Conservation (phyloP, 2,329 filamentous ascomycete genomes). For the Trichoderma sp. region DNA sequence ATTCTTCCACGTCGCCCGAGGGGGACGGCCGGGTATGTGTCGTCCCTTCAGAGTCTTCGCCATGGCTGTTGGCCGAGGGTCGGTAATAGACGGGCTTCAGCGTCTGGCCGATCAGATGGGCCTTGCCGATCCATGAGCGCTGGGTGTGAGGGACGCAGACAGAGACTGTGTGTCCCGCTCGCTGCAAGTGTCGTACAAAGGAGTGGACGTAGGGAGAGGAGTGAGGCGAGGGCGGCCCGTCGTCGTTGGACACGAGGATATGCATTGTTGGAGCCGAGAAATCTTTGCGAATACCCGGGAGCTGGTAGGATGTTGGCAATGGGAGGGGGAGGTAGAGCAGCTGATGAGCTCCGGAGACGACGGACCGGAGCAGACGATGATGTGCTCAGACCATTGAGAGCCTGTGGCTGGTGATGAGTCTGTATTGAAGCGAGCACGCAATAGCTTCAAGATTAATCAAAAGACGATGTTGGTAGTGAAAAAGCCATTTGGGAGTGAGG, state of each 20-base stretch:
- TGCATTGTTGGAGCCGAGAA: conserved; percentile 45
- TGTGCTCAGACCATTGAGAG: neutral
- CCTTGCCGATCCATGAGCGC: conserved; percentile 97
- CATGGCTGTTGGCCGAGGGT: conserved; percentile 44
- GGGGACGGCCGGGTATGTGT: conserved; percentile 59
- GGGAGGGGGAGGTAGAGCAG: neutral
- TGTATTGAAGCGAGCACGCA: conserved; percentile 2
- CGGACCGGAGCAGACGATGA: neutral
- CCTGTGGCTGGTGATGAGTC: neutral
- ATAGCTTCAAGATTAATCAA: neutral
- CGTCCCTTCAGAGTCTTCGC: conserved; percentile 57
- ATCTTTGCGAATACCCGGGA: neutral
- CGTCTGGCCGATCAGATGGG: conserved; percentile 88
- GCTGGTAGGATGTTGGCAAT: neutral
- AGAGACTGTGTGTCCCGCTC: conserved; percentile 80
- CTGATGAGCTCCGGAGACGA: neutral
- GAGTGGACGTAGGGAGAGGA: conserved; percentile 80
- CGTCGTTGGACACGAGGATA: conserved; percentile 72
- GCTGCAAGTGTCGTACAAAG: conserved; percentile 67
- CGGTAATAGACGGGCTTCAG: conserved; percentile 84
- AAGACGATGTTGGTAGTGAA: neutral
- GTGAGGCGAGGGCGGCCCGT: conserved; percentile 74
- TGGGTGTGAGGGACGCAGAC: conserved; percentile 89
- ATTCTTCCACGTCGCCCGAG: conserved; percentile 64
- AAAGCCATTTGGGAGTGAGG: neutral